Percentiles rank a stretch among this genome's conserved stretches.
phyloP scores from a whole-genome alignment of 1,284 basidiomycete genomes.

The Puccinia horiana region DNA sequence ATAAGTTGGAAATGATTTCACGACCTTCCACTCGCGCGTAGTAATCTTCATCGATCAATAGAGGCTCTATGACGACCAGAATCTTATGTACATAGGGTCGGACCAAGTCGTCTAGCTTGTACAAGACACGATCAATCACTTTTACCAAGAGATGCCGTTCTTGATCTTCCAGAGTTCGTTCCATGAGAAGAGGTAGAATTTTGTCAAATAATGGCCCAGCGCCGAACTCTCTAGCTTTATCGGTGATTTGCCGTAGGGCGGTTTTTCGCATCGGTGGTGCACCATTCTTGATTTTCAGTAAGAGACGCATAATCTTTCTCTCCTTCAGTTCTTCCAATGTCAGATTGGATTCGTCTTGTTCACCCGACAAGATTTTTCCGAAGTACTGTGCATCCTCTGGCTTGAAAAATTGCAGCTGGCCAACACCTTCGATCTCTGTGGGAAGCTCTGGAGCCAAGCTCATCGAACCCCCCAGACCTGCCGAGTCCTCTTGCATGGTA shows the following conservation, averaged over 20 bases:
- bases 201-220: slow-evolving; percentile 99
- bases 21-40: slow-evolving; percentile 98
- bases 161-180: slow-evolving; percentile 96
- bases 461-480: slow-evolving; percentile 80
- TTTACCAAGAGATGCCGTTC: slow-evolving; percentile 98
- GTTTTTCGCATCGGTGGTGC: slow-evolving; percentile 98
- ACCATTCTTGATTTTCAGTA: slow-evolving; percentile 99
- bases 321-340: slow-evolving; percentile 99
- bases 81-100: slow-evolving; percentile 99
- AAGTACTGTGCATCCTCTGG: slow-evolving; percentile 97
- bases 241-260: slow-evolving; percentile 96
- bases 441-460: slow-evolving; percentile 81
- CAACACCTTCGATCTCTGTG: slow-evolving; percentile 98
- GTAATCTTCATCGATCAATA: slow-evolving; percentile 99
- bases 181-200: slow-evolving; percentile 97
- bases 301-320: slow-evolving; percentile 98
- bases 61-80: slow-evolving; percentile 96
- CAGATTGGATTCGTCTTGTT: slow-evolving; percentile 79
- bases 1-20: slow-evolving; percentile 98
- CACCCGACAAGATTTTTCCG: slow-evolving; percentile 90
- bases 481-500: slow-evolving; percentile 91
- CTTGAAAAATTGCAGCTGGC: slow-evolving; percentile 96
- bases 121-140: slow-evolving; percentile 96
- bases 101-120: slow-evolving; percentile 98
- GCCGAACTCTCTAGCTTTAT: slow-evolving; percentile 97